Evolutionary conservation across 805 yeast genomes (phyloP), one percentile per base, ranked within the genome.

Genomic region (Yarrowia sp.): DNA sequence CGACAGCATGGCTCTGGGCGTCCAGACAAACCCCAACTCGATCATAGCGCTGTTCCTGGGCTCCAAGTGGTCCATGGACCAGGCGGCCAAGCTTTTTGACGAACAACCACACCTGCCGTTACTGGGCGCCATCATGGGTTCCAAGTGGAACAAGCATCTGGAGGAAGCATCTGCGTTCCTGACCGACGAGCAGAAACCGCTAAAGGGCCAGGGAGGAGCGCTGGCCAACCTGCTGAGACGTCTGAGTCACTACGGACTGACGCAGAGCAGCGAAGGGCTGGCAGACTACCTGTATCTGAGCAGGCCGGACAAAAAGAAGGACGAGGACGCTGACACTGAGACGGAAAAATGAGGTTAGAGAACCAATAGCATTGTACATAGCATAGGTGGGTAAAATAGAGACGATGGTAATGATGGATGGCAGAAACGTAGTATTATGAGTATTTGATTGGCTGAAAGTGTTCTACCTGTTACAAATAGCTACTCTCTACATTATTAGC

Each of bases 281-380:
- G 58, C 42, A 4, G 42, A 51, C 18, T 22, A 18, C 18, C 24
- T 51, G 32, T 51, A 51, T 12, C 31, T 51, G 13, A 33, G 41
- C 27, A 32, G 58, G n/a, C 41, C 38, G 29, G 29, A 32, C 6
- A 44, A 9, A n/a, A 14, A n/a, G 9, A 13, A 38, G 27, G 9
- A n/a, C 3, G 16, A 13, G 2, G 39, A 18, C 4, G 10, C n/a
- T 14, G 16, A 29, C 10, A 27, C 29, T 27, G 8, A 12, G 35
- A 44, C 24, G 35, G 51, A 19, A 44, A 27, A 27, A 39, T 16
- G 41, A 33, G 1, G 16, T n/a, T n/a, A n/a, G n/a, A n/a, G 12
- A 27, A 25, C 49, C 33, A 42, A 42, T 47, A 47, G 58, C 58
- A 51, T 51, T 51, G 58, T 51, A 51, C 32, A 51, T 51, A 51